Evolutionary conservation across 345 rosid genomes (phyloP), one percentile per base, ranked within the genome.

Genomic region (Ceriops tagal): DNA sequence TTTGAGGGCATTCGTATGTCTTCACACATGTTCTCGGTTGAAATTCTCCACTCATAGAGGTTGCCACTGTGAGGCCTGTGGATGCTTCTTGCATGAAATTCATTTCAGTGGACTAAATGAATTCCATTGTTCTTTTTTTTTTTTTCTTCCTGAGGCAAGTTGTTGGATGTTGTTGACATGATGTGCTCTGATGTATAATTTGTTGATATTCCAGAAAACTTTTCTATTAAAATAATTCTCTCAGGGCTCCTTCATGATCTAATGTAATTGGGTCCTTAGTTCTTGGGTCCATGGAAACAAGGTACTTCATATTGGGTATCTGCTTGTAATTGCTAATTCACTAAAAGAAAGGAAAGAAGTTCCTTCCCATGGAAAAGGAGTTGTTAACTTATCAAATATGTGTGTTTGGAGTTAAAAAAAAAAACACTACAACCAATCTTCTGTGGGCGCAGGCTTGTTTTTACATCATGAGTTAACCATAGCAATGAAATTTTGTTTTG

Each of bases 401-500:
- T 62, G 66, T 43, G 49, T 13, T 43, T 3, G 13, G 16, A 18
- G 30, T 56, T 31, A 30, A 30, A 21, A 28, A 16, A 21, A 28
- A 16, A 19, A 31, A n/a, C 53, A 66, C 22, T 28, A 51, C 19
- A 18, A 20, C 27, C 31, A 26, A 20, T 35, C 60, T 67, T 27
- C 19, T 64, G 28, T 66, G 43, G 58, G 37, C 34, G 32, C 26
- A 7, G 47, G 31, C 37, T 58, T 60, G 27, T 22, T 64, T 19
- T 4, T 30, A 6, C 7, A 18, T 26, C 37, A 4, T 62, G 65
- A 24, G 59, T 58, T 66, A 58, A 65, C 59, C 61, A 62, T 77
- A 46, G 26, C 20, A 20, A 32, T 66, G 22, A 28, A 6, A 56
- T 52, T 71, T 47, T 58, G 19, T 73, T 65, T 65, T 83, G 76